phyloP scores from a whole-genome alignment of 116 monocot genomes.

The Phalaenopsis hybrid region DNA sequence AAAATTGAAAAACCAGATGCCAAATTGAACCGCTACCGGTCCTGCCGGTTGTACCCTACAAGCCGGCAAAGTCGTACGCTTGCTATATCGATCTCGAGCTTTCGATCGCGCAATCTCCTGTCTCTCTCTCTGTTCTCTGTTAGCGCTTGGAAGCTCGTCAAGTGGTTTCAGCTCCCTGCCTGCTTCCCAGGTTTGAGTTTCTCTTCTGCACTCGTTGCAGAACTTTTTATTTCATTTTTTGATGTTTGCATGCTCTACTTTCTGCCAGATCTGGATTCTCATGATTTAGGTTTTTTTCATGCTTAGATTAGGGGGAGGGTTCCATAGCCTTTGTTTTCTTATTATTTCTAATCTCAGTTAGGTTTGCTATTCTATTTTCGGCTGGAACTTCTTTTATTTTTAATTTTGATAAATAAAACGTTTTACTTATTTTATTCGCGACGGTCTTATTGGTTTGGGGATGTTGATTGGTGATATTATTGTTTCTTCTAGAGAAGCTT shows the following conservation, averaged over 20 bases:
- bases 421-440: background rate
- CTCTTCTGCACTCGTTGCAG: background rate
- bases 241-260: background rate
- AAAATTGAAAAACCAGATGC: background rate
- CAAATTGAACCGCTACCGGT: background rate
- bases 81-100: background rate
- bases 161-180: background rate
- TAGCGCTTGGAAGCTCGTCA: background rate
- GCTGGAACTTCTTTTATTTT: background rate
- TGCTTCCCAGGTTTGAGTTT: background rate
- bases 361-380: background rate
- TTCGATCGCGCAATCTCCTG: background rate
- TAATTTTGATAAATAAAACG: background rate
- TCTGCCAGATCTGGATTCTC: slow-evolving; percentile 3
- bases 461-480: background rate
- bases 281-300: background rate
- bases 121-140: background rate
- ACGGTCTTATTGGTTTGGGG: background rate
- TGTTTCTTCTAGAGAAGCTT: background rate
- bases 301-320: background rate
- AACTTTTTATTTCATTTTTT: background rate
- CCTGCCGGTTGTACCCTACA: background rate
- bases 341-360: background rate
- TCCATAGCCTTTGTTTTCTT: background rate
- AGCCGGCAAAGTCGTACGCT: background rate